Evolutionary conservation across 768 basidiomycete species (phyloP).

Genomic region (Mycena filopes): DNA sequence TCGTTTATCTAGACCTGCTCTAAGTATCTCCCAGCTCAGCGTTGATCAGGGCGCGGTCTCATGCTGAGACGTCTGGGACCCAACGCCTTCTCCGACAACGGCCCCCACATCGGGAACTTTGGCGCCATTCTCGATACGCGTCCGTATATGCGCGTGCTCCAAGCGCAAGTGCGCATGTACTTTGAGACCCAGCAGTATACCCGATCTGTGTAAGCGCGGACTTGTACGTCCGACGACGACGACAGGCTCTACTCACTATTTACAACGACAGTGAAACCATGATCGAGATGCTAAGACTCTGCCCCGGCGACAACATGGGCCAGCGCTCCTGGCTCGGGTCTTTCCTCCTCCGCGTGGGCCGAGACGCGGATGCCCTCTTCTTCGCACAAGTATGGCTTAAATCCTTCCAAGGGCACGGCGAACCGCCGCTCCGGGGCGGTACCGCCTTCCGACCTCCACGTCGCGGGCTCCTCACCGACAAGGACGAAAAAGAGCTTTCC

Average conservation of each 20-base stretch:
- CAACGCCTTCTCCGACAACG: constrained; percentile 51
- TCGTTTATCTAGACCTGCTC: no score
- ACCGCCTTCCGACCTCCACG: constrained; percentile 19
- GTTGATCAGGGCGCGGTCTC: constrained; percentile 38
- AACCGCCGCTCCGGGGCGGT: constrained; percentile 20
- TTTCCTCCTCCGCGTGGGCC: constrained; percentile 23
- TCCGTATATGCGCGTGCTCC: constrained; percentile 25
- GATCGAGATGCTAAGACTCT: constrained; percentile 26
- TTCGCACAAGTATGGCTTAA: constrained; percentile 23
- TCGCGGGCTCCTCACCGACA: neutral
- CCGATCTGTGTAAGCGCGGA: no score
- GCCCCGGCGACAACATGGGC: constrained; percentile 10
- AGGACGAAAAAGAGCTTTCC: constrained; percentile 28
- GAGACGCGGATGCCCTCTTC: constrained; percentile 29
- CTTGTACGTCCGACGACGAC: no score
- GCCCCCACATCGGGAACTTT: constrained; percentile 48
- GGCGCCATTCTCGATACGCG: constrained; percentile 9
- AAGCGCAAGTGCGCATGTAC: constrained; percentile 12
- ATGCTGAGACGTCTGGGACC: constrained; percentile 44
- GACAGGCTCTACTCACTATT: no score
- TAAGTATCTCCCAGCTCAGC: neutral
- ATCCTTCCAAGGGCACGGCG: no score
- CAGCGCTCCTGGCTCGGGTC: constrained; percentile 20
- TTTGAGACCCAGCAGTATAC: constrained; percentile 13
- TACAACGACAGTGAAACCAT: constrained; percentile 12